These are phyloP conservation scores for Leccinum boreale DNA, from an alignment of 768 basidiomycete genomes.

Conservation along the genomic window DNA sequence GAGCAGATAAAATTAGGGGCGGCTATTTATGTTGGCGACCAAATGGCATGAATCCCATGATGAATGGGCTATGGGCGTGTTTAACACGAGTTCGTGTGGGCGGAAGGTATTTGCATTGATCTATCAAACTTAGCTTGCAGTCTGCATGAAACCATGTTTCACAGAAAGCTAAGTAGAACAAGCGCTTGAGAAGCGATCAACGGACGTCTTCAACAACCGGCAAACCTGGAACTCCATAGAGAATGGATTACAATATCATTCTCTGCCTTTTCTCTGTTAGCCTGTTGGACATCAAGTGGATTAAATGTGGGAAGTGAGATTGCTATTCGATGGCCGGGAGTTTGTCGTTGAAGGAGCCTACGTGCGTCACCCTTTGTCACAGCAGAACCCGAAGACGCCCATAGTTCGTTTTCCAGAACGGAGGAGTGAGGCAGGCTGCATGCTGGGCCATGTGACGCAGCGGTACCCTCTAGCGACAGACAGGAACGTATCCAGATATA, in stretches of 20 bases:
- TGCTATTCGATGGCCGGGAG: not conserved
- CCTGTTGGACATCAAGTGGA: not conserved
- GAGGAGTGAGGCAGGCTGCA: not conserved
- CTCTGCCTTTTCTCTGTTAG: no score
- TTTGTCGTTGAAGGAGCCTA: not conserved
- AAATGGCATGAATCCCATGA: not conserved
- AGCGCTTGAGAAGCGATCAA: not conserved
- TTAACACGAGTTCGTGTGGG: not conserved
- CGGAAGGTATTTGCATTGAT: not conserved
- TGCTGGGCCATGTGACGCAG: not conserved
- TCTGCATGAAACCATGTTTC: not conserved
- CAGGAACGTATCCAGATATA: conserved; percentile 7
- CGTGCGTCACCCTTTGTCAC: not conserved
- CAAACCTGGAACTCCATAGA: not conserved
- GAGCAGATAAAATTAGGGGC: not conserved
- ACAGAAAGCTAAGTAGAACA: not conserved
- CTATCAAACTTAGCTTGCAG: not conserved
- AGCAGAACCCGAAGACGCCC: not conserved
- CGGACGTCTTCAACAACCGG: not conserved
- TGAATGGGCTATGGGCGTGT: not conserved
- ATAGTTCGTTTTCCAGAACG: not conserved
- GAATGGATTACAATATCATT: not conserved
- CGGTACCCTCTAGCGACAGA: not conserved
- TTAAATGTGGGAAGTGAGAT: not conserved
- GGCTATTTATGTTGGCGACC: not conserved